Evolutionary conservation across 768 basidiomycete genomes (phyloP).

Genomic region (Mycena belliarum): DNA sequence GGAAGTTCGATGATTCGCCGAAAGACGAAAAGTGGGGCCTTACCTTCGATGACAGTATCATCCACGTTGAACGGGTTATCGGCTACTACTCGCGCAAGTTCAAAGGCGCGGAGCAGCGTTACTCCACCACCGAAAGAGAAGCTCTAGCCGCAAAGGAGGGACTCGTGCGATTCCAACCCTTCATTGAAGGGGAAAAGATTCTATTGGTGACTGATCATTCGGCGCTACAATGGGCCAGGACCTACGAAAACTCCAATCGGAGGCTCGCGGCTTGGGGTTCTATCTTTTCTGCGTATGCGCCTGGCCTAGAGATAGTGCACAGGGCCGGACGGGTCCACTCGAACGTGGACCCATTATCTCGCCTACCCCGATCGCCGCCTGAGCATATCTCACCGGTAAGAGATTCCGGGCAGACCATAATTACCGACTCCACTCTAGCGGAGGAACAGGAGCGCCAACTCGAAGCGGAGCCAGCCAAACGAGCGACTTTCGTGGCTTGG

Average conservation of each 20-base stretch:
- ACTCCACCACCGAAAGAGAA: constrained; percentile 31
- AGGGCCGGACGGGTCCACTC: neutral
- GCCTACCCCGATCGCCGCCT: neutral
- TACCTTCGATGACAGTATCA: neutral
- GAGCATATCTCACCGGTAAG: neutral
- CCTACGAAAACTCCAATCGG: constrained; percentile 9
- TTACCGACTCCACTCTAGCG: neutral
- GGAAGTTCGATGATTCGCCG: neutral
- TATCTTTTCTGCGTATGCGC: constrained; percentile 22
- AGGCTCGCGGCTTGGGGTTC: constrained; percentile 27
- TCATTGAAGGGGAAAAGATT: constrained; percentile 31
- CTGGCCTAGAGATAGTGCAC: neutral
- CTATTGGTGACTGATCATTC: constrained; percentile 10
- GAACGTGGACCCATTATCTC: constrained; percentile 6
- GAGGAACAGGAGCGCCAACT: neutral
- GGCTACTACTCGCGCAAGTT: constrained; percentile 24
- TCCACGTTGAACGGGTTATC: constrained; percentile 22
- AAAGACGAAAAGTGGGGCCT: neutral
- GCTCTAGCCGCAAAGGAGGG: constrained; percentile 30
- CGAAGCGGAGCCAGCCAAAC: neutral
- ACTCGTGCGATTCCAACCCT: constrained; percentile 29
- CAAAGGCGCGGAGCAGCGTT: constrained; percentile 26
- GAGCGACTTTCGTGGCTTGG: neutral
- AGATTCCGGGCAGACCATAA: neutral
- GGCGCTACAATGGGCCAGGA: constrained; percentile 8